Evolutionary conservation across 208 protist genomes (phyloP).

Genomic region (Crithidia fasciculata): DNA sequence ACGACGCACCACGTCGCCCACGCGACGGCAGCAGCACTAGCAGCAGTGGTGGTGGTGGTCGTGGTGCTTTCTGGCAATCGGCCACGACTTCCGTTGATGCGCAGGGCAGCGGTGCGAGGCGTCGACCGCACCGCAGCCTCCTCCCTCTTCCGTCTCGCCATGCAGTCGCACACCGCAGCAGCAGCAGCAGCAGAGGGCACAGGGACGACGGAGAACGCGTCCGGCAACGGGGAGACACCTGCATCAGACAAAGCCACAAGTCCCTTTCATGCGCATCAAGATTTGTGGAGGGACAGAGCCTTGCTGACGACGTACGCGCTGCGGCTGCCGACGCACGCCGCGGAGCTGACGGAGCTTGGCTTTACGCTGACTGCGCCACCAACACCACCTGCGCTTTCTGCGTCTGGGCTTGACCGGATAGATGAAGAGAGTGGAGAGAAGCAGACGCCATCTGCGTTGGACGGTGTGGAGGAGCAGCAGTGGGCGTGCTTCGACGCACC

Average conservation of each 20-base stretch:
- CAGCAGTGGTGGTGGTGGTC: not conserved
- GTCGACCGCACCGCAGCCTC: no score
- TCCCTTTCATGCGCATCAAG: slow-evolving; percentile 19
- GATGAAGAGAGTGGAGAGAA: not conserved
- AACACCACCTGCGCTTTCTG: no score
- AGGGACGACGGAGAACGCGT: not conserved
- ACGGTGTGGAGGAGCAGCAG: not conserved
- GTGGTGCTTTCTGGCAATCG: no score
- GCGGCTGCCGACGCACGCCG: slow-evolving; percentile 46
- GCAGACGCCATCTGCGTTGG: not conserved
- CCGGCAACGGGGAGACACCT: not conserved
- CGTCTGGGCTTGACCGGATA: no score
- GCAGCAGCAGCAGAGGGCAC: not conserved
- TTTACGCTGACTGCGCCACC: slow-evolving; percentile 43
- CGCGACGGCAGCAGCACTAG: not conserved
- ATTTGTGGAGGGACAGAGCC: slow-evolving; percentile 44
- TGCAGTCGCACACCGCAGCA: slow-evolving; percentile 8
- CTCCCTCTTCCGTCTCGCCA: not conserved
- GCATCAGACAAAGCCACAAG: slow-evolving; percentile 1
- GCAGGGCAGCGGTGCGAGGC: no score
- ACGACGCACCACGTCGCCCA: slow-evolving; percentile 43
- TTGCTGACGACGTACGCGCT: slow-evolving; percentile 56
- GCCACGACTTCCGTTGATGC: no score
- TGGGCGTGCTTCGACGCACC: slow-evolving; percentile 17
- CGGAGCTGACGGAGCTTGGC: slow-evolving; percentile 45